Evolutionary conservation across 169 alveolate genomes (phyloP), one percentile per base, ranked within the genome.

Genomic region (Perkinsus chesapeaki): DNA sequence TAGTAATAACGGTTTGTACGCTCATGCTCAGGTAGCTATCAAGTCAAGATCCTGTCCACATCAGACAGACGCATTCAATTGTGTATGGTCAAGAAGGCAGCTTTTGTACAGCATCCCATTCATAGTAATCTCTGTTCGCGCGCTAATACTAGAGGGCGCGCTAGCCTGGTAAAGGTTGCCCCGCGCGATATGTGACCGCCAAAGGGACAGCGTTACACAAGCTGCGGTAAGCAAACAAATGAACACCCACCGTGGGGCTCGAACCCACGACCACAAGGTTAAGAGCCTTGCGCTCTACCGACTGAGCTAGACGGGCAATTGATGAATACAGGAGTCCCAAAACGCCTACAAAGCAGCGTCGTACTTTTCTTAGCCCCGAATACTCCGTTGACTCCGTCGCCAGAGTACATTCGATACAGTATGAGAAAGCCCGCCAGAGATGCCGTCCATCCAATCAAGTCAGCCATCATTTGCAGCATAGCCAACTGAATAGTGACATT

Each of bases 241-340:
- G 16, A 43, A 43, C 82, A 60, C 82, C 82, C 82, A 60, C 82
- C 82, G 82, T 60, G 99, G 99, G 99, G 99, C 99, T 98, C 99
- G 99, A 98, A 98, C 99, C 99, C 99, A 96, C 98, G 99, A 98
- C 99, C 99, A 98, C 99, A 97, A 97, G 99, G 97, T 98, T 98
- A 98, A 98, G 99, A 98, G 99, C 97, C 99, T 97, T 97, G 99
- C 99, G 99, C 99, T 98, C 99, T 98, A 98, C 99, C 99, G 98
- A 98, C 99, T 98, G 99, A 98, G 99, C 99, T 98, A 98, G 98
- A 98, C 99, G 98, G 99, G 99, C 98, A 96, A 82, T 9, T 43
- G 60, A 5, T 16, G 16, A 43, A 16, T 9, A 9, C 5, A 43
- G 60, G 23, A 5, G 16, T 9, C 16, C 5, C 16, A 16, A 43